These are phyloP conservation scores for Podospora pseudoanserina DNA, from an alignment of 495 filamentous ascomycete species.

Conservation along the genomic window DNA sequence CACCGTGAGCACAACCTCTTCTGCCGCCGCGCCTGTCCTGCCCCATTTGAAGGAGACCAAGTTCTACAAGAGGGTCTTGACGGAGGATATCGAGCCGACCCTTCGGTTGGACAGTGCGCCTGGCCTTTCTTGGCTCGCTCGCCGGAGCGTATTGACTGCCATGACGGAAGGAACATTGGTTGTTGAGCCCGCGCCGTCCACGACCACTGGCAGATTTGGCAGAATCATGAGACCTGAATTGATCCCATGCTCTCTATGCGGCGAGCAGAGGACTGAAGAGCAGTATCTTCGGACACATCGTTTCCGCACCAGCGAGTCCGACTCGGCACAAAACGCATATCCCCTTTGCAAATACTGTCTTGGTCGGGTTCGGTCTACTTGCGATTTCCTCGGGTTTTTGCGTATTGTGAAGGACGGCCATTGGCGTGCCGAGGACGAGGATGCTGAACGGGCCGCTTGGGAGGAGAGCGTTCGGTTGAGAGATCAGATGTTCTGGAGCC, in stretches of 20 bases:
- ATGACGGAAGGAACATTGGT: constrained; percentile 84
- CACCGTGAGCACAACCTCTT: constrained; percentile 40
- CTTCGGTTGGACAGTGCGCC: constrained; percentile 83
- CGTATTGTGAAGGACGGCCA: constrained; percentile 86
- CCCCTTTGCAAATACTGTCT: constrained; percentile 89
- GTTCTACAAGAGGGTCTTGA: constrained; percentile 84
- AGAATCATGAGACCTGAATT: constrained; percentile 55
- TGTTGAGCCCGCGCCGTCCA: constrained; percentile 76
- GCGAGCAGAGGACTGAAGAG: constrained; percentile 68
- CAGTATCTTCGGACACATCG: constrained; percentile 75
- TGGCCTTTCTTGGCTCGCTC: constrained; percentile 87
- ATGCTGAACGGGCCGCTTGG: constrained; percentile 82
- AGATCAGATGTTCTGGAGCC: constrained; percentile 94
- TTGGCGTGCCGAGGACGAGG: constrained; percentile 71
- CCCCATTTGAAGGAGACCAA: constrained; percentile 74
- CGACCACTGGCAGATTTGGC: constrained; percentile 36
- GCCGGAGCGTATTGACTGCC: constrained; percentile 73
- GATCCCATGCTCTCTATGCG: constrained; percentile 83
- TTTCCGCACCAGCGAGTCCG: constrained; percentile 81
- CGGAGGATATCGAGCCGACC: constrained; percentile 93
- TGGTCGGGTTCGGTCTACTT: constrained; percentile 74
- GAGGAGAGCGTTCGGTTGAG: constrained; percentile 84
- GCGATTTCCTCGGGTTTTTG: constrained; percentile 88
- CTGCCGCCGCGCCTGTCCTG: constrained; percentile 25
- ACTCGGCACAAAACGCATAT: constrained; percentile 74